Percentiles rank a stretch among this genome's conserved stretches.
Evolutionary conservation across 371 early-diverging fungal species (phyloP).

Genomic region (Funneliformis caledonium): DNA sequence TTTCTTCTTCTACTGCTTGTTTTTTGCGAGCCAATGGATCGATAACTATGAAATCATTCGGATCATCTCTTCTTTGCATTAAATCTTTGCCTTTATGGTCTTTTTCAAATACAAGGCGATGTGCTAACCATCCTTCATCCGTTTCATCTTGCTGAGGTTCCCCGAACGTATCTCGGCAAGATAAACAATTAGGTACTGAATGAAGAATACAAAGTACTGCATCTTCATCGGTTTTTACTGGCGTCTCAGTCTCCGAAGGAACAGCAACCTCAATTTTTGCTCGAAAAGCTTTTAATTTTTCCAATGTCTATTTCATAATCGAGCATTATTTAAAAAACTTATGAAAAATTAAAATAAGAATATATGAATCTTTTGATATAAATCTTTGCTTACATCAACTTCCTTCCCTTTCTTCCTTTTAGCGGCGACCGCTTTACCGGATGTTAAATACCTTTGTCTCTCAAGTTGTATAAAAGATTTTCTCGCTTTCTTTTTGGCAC

Average conservation of each 20-base stretch:
- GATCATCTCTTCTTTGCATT: conserved; percentile 62
- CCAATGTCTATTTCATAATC: conserved; percentile 44
- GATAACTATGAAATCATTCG: conserved; percentile 78
- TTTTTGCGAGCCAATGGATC: conserved; percentile 65
- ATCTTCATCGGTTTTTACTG: conserved; percentile 45
- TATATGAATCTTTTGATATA: neutral
- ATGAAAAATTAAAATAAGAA: neutral
- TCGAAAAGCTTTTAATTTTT: conserved; percentile 52
- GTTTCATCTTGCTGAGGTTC: conserved; percentile 45
- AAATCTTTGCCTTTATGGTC: conserved; percentile 69
- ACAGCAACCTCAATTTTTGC: conserved; percentile 10
- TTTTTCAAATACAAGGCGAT: conserved; percentile 70
- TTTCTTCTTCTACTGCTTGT: conserved; percentile 51
- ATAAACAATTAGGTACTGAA: conserved; percentile 67
- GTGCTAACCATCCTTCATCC: conserved; percentile 72
- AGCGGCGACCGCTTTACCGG: conserved; percentile 46
- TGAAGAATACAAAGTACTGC: conserved; percentile 63
- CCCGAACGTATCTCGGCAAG: conserved; percentile 55
- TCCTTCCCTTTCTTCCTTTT: conserved; percentile 47
- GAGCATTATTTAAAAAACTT: neutral
- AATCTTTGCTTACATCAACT: conserved; percentile 48
- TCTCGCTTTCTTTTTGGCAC: conserved; percentile 51
- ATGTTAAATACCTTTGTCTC: conserved; percentile 57
- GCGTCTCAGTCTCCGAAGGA: conserved; percentile 39
- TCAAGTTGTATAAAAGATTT: conserved; percentile 58